These are phyloP conservation scores for Effrenium voratum DNA, from an alignment of 73 alveolate genomes.

Conservation along the genomic window DNA sequence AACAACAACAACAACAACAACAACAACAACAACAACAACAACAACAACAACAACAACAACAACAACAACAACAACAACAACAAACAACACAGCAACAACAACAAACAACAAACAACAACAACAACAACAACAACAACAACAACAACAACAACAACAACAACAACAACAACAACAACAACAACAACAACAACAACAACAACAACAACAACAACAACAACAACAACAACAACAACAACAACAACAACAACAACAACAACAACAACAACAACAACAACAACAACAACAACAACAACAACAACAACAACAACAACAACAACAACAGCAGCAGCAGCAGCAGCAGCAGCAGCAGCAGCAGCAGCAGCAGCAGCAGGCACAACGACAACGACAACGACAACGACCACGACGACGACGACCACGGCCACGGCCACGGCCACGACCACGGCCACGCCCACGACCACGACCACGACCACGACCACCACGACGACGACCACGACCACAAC, in stretches of 20 bases:
- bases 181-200: conserved; percentile 30
- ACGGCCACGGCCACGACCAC: background rate
- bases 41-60: too few relatives aligned
- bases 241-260: conserved; percentile 6
- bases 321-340: background rate
- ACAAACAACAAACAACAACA: conserved; percentile 18
- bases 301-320: conserved; percentile 6
- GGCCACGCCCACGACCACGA: background rate
- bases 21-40: too few relatives aligned
- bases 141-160: conserved; percentile 27
- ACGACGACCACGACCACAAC: too few relatives aligned
- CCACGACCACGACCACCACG: background rate
- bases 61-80: too few relatives aligned
- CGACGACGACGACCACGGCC: background rate
- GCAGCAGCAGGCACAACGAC: background rate
- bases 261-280: background rate
- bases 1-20: too few relatives aligned
- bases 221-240: conserved; percentile 17
- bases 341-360: conserved; percentile 2
- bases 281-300: background rate
- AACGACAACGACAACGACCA: background rate
- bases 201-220: conserved; percentile 27
- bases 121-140: conserved; percentile 30
- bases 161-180: conserved; percentile 30
- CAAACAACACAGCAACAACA: background rate